A percentile compares a stretch with the other conserved stretches of the same genome.
These are phyloP conservation scores for Rubia balearica DNA, from an alignment of 305 asterid genomes.

Conservation along the genomic window DNA sequence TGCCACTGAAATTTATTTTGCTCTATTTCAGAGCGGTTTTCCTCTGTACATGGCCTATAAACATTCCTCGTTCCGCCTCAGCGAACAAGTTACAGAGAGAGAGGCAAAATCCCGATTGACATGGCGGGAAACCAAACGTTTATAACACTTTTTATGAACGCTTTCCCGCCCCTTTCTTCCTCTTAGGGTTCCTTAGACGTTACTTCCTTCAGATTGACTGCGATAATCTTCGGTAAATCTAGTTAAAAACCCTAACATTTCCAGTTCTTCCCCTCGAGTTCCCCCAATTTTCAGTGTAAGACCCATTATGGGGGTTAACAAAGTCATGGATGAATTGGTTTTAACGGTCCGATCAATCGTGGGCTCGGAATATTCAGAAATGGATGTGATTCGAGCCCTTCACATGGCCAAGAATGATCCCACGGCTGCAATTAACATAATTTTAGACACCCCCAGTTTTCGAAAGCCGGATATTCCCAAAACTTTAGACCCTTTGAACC, in stretches of 20 bases:
- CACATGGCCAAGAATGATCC: conserved; percentile 92
- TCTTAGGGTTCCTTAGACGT: conserved; percentile 4
- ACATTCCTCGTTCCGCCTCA: no score
- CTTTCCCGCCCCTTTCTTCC: conserved; percentile 4
- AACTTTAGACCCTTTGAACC: conserved; percentile 26
- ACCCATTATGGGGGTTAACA: conserved; percentile 44
- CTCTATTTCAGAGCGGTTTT: no score
- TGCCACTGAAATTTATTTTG: no score
- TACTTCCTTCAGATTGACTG: neutral
- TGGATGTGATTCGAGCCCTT: conserved; percentile 93
- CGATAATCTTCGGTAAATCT: neutral
- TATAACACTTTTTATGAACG: neutral
- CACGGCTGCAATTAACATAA: conserved; percentile 87
- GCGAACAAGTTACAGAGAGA: no score
- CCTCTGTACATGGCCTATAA: no score
- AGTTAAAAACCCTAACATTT: neutral
- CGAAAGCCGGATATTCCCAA: conserved; percentile 35
- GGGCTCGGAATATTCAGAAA: conserved; percentile 61
- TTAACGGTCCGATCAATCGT: conserved; percentile 72
- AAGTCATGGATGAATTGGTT: conserved; percentile 54
- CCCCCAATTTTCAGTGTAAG: neutral
- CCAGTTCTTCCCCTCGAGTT: neutral
- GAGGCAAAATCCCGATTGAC: no score
- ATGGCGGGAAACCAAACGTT: conserved; percentile 19
- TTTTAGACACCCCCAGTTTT: conserved; percentile 65